These are phyloP conservation scores for Leccinum variabile DNA, from an alignment of 1,284 basidiomycete species.

Conservation along the genomic window DNA sequence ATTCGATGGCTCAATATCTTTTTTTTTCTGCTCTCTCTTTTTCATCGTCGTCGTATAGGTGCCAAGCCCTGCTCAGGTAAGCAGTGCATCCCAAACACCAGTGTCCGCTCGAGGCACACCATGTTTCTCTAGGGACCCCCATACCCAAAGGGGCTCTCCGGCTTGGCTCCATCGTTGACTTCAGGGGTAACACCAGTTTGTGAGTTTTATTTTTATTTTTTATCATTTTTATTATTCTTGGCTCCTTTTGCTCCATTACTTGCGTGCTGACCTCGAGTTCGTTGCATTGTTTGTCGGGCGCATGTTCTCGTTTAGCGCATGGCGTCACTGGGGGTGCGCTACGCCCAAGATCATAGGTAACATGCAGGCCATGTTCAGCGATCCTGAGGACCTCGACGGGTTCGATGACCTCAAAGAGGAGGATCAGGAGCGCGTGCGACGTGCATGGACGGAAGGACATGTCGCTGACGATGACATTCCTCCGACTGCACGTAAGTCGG, in stretches of 20 bases:
- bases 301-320: constrained; percentile 46
- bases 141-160: constrained; percentile 76
- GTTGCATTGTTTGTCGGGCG: not conserved
- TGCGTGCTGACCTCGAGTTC: not conserved
- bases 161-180: constrained; percentile 75
- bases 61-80: constrained; percentile 75
- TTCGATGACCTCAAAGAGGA: constrained; percentile 65
- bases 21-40: constrained; percentile 10
- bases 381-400: constrained; percentile 68
- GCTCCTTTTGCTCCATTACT: not conserved
- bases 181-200: constrained; percentile 72
- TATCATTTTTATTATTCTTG: not conserved
- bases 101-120: constrained; percentile 19
- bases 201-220: constrained; percentile 39
- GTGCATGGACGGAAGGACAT: constrained; percentile 71
- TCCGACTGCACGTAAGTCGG: constrained; percentile 61
- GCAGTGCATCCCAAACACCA: constrained; percentile 10
- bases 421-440: constrained; percentile 64
- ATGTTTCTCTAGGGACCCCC: constrained; percentile 51
- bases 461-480: constrained; percentile 82
- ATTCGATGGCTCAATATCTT: not conserved
- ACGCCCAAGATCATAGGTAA: constrained; percentile 71
- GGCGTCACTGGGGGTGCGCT: constrained; percentile 84
- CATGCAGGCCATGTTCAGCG: constrained; percentile 62
- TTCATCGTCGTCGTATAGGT: constrained; percentile 45